phyloP scores from a whole-genome alignment of 2,329 filamentous ascomycete species.

The Cladophialophora yegresii region DNA sequence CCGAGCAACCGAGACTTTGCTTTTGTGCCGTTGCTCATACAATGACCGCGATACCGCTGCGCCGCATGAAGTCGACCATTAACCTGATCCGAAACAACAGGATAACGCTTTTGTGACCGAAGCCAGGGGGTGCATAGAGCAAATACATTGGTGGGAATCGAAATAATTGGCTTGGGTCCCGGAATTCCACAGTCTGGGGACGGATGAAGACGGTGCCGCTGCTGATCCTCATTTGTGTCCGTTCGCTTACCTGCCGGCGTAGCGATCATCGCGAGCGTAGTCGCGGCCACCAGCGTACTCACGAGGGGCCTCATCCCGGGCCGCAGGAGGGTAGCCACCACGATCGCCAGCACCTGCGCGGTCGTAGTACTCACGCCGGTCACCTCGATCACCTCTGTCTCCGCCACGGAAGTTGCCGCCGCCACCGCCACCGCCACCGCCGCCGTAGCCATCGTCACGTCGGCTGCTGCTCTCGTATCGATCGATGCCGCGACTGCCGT shows the following conservation, averaged over 20 bases:
- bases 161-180: slow-evolving; percentile 19
- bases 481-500: slow-evolving; percentile 51
- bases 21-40: slow-evolving; percentile 24
- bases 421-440: slow-evolving; percentile 45
- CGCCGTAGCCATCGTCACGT: slow-evolving; percentile 48
- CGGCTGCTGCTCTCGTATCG: slow-evolving; percentile 46
- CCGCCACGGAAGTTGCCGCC: slow-evolving; percentile 47
- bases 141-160: slow-evolving; percentile 34
- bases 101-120: slow-evolving; percentile 30
- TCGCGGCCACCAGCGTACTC: slow-evolving; percentile 36
- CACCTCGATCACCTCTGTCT: slow-evolving; percentile 43
- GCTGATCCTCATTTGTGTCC: slow-evolving; percentile 6
- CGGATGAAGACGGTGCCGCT: slow-evolving; percentile 10
- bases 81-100: slow-evolving; percentile 29
- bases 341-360: slow-evolving; percentile 30
- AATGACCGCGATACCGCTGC: slow-evolving; percentile 31
- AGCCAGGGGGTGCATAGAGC: slow-evolving; percentile 23
- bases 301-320: slow-evolving; percentile 36
- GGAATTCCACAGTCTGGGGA: slow-evolving; percentile 16
- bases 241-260: slow-evolving; percentile 32
- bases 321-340: slow-evolving; percentile 28
- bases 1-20: slow-evolving; percentile 23
- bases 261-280: slow-evolving; percentile 37
- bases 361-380: slow-evolving; percentile 38
- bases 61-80: slow-evolving; percentile 28